Base-by-base conservation (phyloP, 306 rosid genomes). In the Pachyrhizus erosus region DNA sequence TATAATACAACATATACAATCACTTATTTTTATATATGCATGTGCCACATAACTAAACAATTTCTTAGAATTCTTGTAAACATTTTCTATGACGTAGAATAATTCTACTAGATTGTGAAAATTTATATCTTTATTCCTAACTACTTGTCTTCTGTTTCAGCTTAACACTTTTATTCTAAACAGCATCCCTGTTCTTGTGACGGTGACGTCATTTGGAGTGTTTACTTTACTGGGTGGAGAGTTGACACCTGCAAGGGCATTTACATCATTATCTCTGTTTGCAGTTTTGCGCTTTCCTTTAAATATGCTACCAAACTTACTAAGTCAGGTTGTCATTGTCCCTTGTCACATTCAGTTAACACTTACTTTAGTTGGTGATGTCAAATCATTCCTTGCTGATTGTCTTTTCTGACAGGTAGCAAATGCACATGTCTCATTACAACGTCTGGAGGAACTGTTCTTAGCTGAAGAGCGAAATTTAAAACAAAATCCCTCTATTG, bases 171-270 rank as follows among this genome's bases (percentile, higher is more conserved):
- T 91, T 82, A 86, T 94, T 67, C 84, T 91, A 64, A 90, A 90
- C 82, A 91, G 95, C 88, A 84, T 91, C 85, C 98, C 98, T 24
- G 93, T 90, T 80, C 85, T 94, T 78, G 95, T 94, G 83, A 89
- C 97, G 21, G 90, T 91, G 55, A 84, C 87, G 64, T 84, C 97
- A 61, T 94, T 94, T 26, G 94, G 98, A 80, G 49, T 75, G 80
- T 94, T 94, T 86, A 91, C 95, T 69, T 78, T 91, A 82, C 92
- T 91, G 82, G 98, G 98, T 48, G 97, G 97, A 51, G 85, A 93
- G 23, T 79, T 94, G 85, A 93, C 98, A 70, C 97, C 98, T 60
- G 87, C 98, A 52, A 90, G 92, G 71, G 97, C 98, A 58, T 94
- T 94, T 78, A 93, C 98, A 65, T 92, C 98, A 33, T 89, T 93